These are phyloP conservation scores for Asterophora lycoperdoides DNA, from an alignment of 768 basidiomycete species.

Conservation along the genomic window DNA sequence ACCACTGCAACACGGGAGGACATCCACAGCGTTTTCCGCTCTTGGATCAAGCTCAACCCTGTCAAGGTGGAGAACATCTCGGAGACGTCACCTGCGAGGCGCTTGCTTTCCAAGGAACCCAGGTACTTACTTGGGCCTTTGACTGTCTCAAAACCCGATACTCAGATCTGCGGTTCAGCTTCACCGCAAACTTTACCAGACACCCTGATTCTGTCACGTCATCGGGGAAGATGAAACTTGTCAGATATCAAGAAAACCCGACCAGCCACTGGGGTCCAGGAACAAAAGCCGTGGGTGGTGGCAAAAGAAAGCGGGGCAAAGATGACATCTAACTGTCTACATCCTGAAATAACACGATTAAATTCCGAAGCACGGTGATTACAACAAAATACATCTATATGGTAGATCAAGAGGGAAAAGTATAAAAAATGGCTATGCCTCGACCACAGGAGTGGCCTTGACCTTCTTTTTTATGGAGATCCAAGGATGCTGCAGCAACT, in stretches of 20 bases:
- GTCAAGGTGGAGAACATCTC: constrained; percentile 82
- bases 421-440: constrained; percentile 7
- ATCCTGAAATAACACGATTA: background rate
- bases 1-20: constrained; percentile 71
- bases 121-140: constrained; percentile 50
- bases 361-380: background rate
- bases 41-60: constrained; percentile 79
- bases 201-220: constrained; percentile 64
- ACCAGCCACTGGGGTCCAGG: constrained; percentile 92
- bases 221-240: constrained; percentile 67
- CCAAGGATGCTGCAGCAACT: constrained; percentile 75
- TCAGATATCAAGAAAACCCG: constrained; percentile 90
- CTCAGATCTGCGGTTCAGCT: constrained; percentile 29
- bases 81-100: constrained; percentile 63
- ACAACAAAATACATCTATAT: constrained; percentile 11
- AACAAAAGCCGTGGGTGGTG: constrained; percentile 44
- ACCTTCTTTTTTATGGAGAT: constrained; percentile 40
- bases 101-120: constrained; percentile 64
- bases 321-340: constrained; percentile 15
- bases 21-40: constrained; percentile 79
- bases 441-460: constrained; percentile 11
- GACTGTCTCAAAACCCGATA: background rate
- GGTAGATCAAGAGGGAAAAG: constrained; percentile 1
- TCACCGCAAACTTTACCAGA: constrained; percentile 66
- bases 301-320: constrained; percentile 39